Percentiles rank a stretch among this genome's conserved stretches.
phyloP scores from a whole-genome alignment of 768 basidiomycete species.

The Naganishia vishniacii region DNA sequence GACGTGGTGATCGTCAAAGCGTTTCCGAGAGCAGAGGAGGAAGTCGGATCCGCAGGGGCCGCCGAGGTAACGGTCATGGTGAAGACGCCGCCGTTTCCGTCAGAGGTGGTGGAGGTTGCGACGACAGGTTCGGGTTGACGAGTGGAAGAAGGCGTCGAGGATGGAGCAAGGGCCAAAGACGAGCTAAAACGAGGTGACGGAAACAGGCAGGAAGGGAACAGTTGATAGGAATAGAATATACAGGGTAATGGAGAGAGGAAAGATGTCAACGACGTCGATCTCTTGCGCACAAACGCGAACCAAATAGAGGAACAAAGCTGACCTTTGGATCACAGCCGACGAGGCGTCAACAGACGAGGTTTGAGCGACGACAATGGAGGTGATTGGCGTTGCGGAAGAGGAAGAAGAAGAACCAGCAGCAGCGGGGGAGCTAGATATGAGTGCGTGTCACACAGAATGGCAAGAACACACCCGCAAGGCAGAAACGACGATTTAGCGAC shows the following conservation, averaged over 20 bases:
- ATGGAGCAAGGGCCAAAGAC: slow-evolving; percentile 1
- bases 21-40: slow-evolving; percentile 8
- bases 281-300: neutral
- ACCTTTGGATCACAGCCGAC: slow-evolving; percentile 4
- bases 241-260: neutral
- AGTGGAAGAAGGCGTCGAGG: neutral
- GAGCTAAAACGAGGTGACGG: slow-evolving; percentile 12
- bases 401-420: slow-evolving; percentile 6
- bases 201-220: slow-evolving; percentile 4
- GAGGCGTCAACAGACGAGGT: neutral
- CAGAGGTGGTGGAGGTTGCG: slow-evolving; percentile 8
- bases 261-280: neutral
- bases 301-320: neutral
- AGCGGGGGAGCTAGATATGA: neutral
- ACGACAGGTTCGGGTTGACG: neutral
- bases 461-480: neutral
- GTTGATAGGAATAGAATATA: neutral
- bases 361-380: slow-evolving; percentile 5
- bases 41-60: neutral
- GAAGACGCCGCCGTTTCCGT: slow-evolving; percentile 5
- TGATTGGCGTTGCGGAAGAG: slow-evolving; percentile 11
- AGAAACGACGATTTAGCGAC: slow-evolving; percentile 6
- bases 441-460: slow-evolving; percentile 1
- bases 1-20: slow-evolving; percentile 9
- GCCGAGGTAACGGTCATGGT: slow-evolving; percentile 15